Evolutionary conservation across 768 basidiomycete genomes (phyloP).

Genomic region (Xerocomellus dryophilus): DNA sequence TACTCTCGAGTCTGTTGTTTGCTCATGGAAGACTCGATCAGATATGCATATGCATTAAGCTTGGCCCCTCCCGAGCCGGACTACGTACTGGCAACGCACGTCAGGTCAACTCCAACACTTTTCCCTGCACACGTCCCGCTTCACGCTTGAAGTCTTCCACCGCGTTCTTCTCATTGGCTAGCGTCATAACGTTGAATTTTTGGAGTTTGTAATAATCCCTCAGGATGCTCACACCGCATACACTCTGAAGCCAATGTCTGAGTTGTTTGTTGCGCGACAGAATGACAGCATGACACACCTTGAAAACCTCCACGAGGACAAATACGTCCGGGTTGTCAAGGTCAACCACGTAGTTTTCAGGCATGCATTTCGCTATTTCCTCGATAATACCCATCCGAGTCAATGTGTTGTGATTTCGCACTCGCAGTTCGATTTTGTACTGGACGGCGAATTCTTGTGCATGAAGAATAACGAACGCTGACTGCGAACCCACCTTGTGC

Average conservation of each 20-base stretch:
- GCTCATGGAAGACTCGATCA: not conserved
- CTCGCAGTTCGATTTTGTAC: constrained; percentile 80
- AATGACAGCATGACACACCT: constrained; percentile 45
- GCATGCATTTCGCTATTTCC: constrained; percentile 67
- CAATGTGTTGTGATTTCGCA: constrained; percentile 75
- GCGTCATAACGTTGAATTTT: constrained; percentile 78
- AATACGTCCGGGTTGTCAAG: constrained; percentile 68
- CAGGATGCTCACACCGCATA: constrained; percentile 74
- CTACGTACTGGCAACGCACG: not conserved
- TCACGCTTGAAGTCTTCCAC: constrained; percentile 34
- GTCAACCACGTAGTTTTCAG: constrained; percentile 63
- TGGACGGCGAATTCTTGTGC: constrained; percentile 25
- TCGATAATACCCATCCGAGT: constrained; percentile 59
- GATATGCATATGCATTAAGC: not conserved
- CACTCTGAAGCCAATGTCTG: constrained; percentile 44
- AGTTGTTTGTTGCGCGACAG: not conserved
- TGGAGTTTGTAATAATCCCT: constrained; percentile 66
- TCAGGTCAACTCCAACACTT: not conserved
- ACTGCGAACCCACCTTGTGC: constrained; percentile 38
- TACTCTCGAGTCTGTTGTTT: too few species aligned
- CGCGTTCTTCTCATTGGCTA: constrained; percentile 52
- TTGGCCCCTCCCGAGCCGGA: not conserved
- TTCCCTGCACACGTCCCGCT: constrained; percentile 33
- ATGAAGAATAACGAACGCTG: not conserved
- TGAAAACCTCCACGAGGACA: constrained; percentile 80